Evolutionary conservation across 805 yeast genomes (phyloP).

Genomic region (Vanderwaltozyma yarrowii): DNA sequence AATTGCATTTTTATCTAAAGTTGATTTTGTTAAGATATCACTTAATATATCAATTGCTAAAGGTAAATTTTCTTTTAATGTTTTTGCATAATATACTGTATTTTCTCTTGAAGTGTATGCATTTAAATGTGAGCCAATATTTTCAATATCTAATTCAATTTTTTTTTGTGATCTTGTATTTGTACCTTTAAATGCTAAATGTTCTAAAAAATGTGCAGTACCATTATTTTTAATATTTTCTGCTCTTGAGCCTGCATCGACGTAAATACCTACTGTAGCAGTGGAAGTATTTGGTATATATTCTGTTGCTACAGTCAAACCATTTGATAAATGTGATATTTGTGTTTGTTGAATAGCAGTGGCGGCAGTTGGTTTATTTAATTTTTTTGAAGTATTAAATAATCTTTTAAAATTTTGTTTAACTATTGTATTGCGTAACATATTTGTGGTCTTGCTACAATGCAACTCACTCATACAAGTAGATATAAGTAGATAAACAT

Average conservation of each 20-base stretch:
- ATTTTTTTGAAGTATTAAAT: neutral
- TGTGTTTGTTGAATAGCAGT: slow-evolving; percentile 35
- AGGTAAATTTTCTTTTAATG: slow-evolving; percentile 71
- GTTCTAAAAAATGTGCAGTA: slow-evolving; percentile 96
- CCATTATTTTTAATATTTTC: slow-evolving; percentile 80
- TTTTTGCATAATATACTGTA: slow-evolving; percentile 92
- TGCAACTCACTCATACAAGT: neutral
- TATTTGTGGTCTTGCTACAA: neutral
- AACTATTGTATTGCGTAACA: too few relatives aligned
- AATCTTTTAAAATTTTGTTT: neutral
- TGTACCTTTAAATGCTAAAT: slow-evolving; percentile 94
- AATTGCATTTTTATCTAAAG: slow-evolving; percentile 70
- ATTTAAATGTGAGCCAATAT: slow-evolving; percentile 92
- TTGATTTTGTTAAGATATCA: slow-evolving; percentile 82
- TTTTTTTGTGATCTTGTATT: slow-evolving; percentile 64
- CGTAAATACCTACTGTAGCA: slow-evolving; percentile 98
- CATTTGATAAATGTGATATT: slow-evolving; percentile 76
- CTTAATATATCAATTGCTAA: slow-evolving; percentile 78
- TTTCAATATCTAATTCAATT: slow-evolving; percentile 87
- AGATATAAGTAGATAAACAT: neutral
- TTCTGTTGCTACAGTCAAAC: slow-evolving; percentile 91
- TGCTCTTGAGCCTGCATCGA: slow-evolving; percentile 97
- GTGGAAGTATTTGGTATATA: slow-evolving; percentile 76
- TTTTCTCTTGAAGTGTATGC: slow-evolving; percentile 98
- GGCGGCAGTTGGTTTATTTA: neutral